These are phyloP conservation scores for Sphaerulina vaccinii DNA, from an alignment of 2,329 filamentous ascomycete genomes.

Conservation along the genomic window DNA sequence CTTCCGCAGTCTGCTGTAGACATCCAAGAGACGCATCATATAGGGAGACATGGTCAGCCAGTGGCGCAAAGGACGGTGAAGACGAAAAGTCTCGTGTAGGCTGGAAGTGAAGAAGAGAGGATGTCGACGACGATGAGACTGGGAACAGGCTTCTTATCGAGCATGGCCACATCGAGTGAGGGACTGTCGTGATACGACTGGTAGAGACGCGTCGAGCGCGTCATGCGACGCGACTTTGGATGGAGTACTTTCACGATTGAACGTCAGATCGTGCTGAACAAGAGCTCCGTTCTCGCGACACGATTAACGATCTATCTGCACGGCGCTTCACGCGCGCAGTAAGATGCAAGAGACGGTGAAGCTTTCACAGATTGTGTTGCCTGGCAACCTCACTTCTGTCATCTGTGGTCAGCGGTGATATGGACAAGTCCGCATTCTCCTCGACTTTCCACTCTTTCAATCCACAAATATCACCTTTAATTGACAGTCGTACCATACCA, in stretches of 20 bases:
- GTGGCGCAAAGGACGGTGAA: no score
- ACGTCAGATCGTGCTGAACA: no score
- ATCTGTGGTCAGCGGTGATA: not conserved
- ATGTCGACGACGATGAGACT: not conserved
- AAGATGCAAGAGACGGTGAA: not conserved
- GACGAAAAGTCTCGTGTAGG: no score
- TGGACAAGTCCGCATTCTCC: not conserved
- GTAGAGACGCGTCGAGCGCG: no score
- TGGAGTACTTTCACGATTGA: no score
- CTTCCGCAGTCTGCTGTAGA: not conserved
- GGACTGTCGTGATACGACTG: no score
- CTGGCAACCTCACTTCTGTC: not conserved
- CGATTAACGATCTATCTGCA: no score
- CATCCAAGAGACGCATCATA: not conserved
- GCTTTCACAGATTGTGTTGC: not conserved
- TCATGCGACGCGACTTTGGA: no score
- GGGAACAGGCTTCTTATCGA: not conserved
- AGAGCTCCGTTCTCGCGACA: no score
- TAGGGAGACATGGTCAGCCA: no score
- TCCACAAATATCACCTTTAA: not conserved
- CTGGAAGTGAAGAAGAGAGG: not conserved
- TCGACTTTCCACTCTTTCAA: not conserved
- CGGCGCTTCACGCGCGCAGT: not conserved
- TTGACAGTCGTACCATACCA: not conserved
- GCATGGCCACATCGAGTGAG: no score